A percentile compares a stretch with the other conserved stretches of the same genome.
phyloP scores from a whole-genome alignment of 2,329 filamentous ascomycete genomes.

The Cladophialophora bantiana region DNA sequence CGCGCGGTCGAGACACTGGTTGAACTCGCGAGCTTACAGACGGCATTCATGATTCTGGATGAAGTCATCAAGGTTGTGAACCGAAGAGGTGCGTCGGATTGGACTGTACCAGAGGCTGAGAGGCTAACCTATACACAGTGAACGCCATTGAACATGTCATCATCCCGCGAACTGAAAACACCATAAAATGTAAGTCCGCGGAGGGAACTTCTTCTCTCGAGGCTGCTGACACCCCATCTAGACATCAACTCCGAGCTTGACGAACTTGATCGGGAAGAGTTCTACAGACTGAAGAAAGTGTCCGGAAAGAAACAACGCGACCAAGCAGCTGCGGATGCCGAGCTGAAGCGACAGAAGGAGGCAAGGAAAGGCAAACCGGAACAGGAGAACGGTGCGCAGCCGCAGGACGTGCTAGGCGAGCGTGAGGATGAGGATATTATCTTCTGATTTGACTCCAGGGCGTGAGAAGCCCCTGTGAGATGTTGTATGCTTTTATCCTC shows the following conservation, averaged over 20 bases:
- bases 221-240: constrained; percentile 44
- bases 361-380: constrained; percentile 47
- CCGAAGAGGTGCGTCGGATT: constrained; percentile 72
- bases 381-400: constrained; percentile 48
- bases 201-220: background rate
- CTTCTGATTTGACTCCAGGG: constrained; percentile 62
- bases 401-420: constrained; percentile 72
- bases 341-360: constrained; percentile 62
- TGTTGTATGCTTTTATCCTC: constrained; percentile 21
- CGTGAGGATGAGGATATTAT: constrained; percentile 86
- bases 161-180: constrained; percentile 97
- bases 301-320: constrained; percentile 84
- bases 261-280: constrained; percentile 96
- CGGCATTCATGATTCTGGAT: constrained; percentile 95
- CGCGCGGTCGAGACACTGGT: constrained; percentile 91
- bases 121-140: constrained; percentile 60
- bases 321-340: constrained; percentile 72
- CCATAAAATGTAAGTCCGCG: constrained; percentile 81
- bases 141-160: constrained; percentile 88
- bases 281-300: constrained; percentile 96
- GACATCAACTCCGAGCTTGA: constrained; percentile 98
- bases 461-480: background rate
- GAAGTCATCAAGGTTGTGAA: constrained; percentile 99
- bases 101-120: background rate
- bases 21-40: constrained; percentile 57